Base-by-base conservation (phyloP, 2,329 filamentous ascomycete species). In the Coniosporium tulheliwenetii region DNA sequence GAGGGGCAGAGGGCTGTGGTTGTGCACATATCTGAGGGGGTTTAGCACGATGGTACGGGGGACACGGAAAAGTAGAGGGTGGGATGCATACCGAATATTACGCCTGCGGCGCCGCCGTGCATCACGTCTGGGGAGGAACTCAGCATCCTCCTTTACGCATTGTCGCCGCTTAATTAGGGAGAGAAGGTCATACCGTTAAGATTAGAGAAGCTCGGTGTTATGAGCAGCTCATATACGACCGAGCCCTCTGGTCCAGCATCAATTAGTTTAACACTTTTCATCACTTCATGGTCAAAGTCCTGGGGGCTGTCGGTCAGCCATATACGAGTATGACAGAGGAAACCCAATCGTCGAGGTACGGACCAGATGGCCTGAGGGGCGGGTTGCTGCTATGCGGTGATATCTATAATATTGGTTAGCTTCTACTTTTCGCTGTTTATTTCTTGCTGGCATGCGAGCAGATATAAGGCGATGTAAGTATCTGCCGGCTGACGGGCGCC, bases 1-100 rank as follows among this genome's bases (percentile, higher is more conserved):
- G 10, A 72, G 39, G 1, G 66, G 34, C 66, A 68, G 13, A 73
- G 53, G 1, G 68, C 66, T 10, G 60, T 60, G 0, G 66, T 70
- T 4, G 67, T 72, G 1, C 53, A 50, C 59, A 62, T 62, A 45
- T 62, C 53, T 47, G 32, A 13, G 10, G 10, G 32, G 32, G 7
- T 26, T 26, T 26, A 26, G 19, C 19, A 32, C 5, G 36, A 15
- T 16, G 30, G 39, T 39, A 19, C n/a, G 39, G 10, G 5, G 30
- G 39, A 34, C 3, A 9, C 31, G 19, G 19, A 32, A 29, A 42
- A 16, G 12, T 37, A n/a, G 15, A 12, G n/a, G 8, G 30, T 7
- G 29, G 29, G 26, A 31, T 30, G 1, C 36, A 13, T 39, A 50
- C 46, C 55, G 47, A 62, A 62, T 10, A 62, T 58, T 14, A 61